Percentiles rank a stretch among this genome's conserved stretches.
These are phyloP conservation scores for Talaromyces sp. DNA, from an alignment of 2,329 filamentous ascomycete genomes.

Conservation along the genomic window DNA sequence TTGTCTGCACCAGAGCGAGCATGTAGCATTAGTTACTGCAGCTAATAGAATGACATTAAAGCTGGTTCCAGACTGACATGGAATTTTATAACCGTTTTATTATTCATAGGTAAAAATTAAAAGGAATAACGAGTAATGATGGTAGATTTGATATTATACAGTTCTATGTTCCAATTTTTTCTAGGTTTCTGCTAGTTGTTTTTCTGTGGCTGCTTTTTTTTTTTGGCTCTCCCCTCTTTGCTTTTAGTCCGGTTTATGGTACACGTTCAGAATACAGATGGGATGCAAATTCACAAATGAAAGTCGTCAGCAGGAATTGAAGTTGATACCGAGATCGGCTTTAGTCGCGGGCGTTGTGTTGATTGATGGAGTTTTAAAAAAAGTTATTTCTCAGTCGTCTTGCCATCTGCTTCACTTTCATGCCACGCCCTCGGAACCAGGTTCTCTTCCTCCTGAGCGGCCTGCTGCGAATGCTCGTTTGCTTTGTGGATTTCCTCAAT, in stretches of 20 bases:
- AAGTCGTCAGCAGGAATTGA: background rate
- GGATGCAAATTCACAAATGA: background rate
- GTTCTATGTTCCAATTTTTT: background rate
- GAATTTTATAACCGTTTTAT: background rate
- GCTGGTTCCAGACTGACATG: background rate
- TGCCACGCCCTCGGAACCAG: conserved; percentile 48
- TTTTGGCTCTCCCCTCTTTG: background rate
- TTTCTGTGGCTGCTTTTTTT: background rate
- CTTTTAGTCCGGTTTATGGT: background rate
- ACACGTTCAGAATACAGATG: background rate
- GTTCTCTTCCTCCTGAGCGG: conserved; percentile 35
- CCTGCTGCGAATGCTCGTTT: conserved; percentile 12
- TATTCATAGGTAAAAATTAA: background rate
- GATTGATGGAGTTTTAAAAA: background rate
- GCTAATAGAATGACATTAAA: background rate
- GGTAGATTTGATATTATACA: conserved; percentile 20
- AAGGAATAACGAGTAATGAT: conserved; percentile 13
- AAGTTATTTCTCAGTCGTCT: conserved; percentile 9
- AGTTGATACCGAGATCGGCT: background rate
- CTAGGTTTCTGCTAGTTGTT: background rate
- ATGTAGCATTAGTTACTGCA: background rate
- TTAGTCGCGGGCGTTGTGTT: background rate
- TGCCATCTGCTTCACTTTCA: conserved; percentile 3
- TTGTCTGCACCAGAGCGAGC: background rate
- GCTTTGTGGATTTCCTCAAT: conserved; percentile 18